Base-by-base conservation (phyloP, 1,284 basidiomycete genomes). In the Ceratorhiza oryzae-sativae region DNA sequence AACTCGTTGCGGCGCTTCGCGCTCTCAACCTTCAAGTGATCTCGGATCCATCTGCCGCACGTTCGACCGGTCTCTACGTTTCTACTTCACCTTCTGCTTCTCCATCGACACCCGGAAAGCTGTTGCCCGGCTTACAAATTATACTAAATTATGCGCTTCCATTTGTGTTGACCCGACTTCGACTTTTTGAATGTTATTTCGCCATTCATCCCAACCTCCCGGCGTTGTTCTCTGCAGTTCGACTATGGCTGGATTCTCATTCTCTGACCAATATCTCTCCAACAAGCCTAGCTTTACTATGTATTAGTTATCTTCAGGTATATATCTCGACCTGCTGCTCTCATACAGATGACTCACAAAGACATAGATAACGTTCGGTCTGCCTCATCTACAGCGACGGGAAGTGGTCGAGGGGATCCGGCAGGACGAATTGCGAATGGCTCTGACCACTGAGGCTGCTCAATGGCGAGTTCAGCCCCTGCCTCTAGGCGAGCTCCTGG, bases 301-400 rank as follows among this genome's bases (percentile, higher is more conserved):
- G 67, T 59, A 70, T 70, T 34, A 42, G 53, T 45, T 70, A 70
- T 48, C 53, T 70, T 36, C 67, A 70, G 67, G 67, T 70, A 55
- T 30, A 25, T 63, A n/a, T 41, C 27, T 10, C 36, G 30, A 20
- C 23, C 39, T n/a, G 27, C 36, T 15, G 25, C 15, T 18, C n/a
- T 10, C n/a, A 45, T 30, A 42, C n/a, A 9, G 36, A 8, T 34
- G 15, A 46, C 23, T 70, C 5, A 23, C 20, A n/a, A 1, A 39
- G 42, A 23, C 20, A 41, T 32, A 70, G 67, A 70, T 56, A 12
- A 70, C 39, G 34, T 70, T 70, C 23, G 67, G 67, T 13, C 49
- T 70, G 8, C 67, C 67, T 23, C 56, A 70, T 42, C 55, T 70
- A 13, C 67, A 70, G 32, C 67, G 67, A 27, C 32, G 20, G 12